These are phyloP conservation scores for Populus hybrid DNA, from an alignment of 441 rosid genomes.

Conservation along the genomic window DNA sequence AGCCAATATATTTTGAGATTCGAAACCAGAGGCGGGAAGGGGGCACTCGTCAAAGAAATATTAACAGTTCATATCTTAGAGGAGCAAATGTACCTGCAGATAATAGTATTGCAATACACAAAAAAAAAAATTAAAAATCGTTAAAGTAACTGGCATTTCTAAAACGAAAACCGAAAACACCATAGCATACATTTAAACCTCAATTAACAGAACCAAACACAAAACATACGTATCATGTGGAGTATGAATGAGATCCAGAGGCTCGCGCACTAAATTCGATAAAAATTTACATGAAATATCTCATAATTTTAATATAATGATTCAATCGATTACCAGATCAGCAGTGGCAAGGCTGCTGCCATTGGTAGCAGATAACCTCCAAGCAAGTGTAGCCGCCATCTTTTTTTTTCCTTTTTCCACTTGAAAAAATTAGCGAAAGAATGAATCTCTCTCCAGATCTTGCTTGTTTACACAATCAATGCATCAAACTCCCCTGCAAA, in stretches of 20 bases:
- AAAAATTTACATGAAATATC: neutral
- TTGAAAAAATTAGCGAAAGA: slow-evolving; percentile 2
- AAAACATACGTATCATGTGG: neutral
- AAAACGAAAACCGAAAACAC: neutral
- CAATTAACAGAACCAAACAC: neutral
- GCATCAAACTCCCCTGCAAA: slow-evolving; percentile 61
- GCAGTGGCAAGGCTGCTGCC: slow-evolving; percentile 67
- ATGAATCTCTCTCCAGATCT: slow-evolving; percentile 66
- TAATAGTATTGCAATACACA: neutral
- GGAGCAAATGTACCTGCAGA: neutral
- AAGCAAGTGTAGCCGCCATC: slow-evolving; percentile 83
- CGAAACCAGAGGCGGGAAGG: neutral
- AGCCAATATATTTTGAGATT: neutral
- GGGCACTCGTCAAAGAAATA: neutral
- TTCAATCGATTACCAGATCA: slow-evolving; percentile 48
- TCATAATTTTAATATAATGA: neutral
- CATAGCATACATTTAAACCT: neutral
- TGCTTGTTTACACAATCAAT: slow-evolving; percentile 40
- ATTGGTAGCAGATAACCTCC: slow-evolving; percentile 80
- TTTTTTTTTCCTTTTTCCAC: slow-evolving; percentile 27
- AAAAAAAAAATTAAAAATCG: no score
- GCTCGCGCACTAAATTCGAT: neutral
- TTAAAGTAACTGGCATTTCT: neutral
- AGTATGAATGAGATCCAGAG: slow-evolving; percentile 17
- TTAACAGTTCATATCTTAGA: neutral